Base-by-base conservation (phyloP, 176 grass and related monocot species). In the Saccharum spontaneum region DNA sequence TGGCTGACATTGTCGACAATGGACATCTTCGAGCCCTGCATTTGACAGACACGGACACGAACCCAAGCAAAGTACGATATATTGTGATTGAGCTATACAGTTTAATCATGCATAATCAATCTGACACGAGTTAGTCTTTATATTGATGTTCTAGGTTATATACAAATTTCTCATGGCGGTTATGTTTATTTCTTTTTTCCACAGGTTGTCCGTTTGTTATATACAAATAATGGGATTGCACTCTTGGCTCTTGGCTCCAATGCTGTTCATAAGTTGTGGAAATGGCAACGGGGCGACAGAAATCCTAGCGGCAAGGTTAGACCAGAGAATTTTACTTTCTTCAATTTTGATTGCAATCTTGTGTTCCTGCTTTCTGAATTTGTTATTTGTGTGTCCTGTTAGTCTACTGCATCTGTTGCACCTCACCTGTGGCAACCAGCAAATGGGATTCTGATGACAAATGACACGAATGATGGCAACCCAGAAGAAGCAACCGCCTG, bases 261-360 rank as follows among this genome's bases (percentile, higher is more conserved):
- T 89, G 97, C 97, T 82, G 82, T 89, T 84, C 97, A 99, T 92
- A 99, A 99, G 84, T 82, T 99, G 67, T 99, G 97, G 97, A 99
- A 99, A 89, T 99, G 94, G 94, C 90, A 85, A 63, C 88, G 94
- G 52, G 94, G 85, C 82, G 97, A 99, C 4, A 91, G 92, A 78
- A 94, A 99, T 86, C 97, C 97, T 79, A 91, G 76, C 75, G 94
- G 93, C 91, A 99, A 99, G 91, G 97, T 99, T 88, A 71, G 75
- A 50, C 2, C 18, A 17, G 74, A 82, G 50, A 76, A 66, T 63
- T 73, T 37, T 54, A 81, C 57, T 80, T 82, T 34, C n/a, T 73
- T 82, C 65, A 34, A 72, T 61, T 76, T 54, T 13, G 26, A 57
- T 46, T 67, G 40, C 36, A 65, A 81, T 87, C 39, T 63, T 81